Base-by-base conservation (phyloP, 2,329 filamentous ascomycete genomes). In the Botrytis deweyae region DNA sequence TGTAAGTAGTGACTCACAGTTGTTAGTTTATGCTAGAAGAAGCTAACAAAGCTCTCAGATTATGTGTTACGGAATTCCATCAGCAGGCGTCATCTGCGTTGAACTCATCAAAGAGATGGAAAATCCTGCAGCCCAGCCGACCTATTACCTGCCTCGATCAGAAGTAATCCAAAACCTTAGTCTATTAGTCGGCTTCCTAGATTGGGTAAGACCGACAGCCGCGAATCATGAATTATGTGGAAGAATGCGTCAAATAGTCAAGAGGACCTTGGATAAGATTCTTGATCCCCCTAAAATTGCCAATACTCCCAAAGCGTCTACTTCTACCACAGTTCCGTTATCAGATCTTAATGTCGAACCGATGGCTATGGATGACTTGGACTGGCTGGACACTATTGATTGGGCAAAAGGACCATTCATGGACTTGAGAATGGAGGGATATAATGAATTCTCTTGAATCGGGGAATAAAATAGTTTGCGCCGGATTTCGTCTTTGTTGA, bases 131-230 rank as follows among this genome's bases (percentile, higher is more conserved):
- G 52, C 79, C 80, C 14, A 40, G 44, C 72, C 76, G 1, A 80
- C 6, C 80, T 83, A 46, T 81, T 75, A 22, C 78, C 79, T 87
- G 18, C 85, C 83, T 3, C 82, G 85, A 0, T 87, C 85, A 0
- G 84, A 82, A 58, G 85, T 88, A 9, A 84, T 87, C 42, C 86
- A 87, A 75, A 85, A 87, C 72, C 81, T 88, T 2, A 86, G 84
- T 74, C 83, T 88, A 1, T 80, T 88, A 0, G 83, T 87, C 4
- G 86, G 84, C 0, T 88, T 87, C 72, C 81, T 88, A 20, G 85
- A 86, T 72, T 88, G 86, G 86, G 82, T 87, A 1, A 81, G 82
- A 4, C 85, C 85, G 0, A 82, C 83, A 2, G 84, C 84, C 0
- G 85, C 85, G 1, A 88, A 88, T 46, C 83, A 83, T 6, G 82